Evolutionary conservation across 106 monocot genomes (phyloP).

Genomic region (Posidonia australis): DNA sequence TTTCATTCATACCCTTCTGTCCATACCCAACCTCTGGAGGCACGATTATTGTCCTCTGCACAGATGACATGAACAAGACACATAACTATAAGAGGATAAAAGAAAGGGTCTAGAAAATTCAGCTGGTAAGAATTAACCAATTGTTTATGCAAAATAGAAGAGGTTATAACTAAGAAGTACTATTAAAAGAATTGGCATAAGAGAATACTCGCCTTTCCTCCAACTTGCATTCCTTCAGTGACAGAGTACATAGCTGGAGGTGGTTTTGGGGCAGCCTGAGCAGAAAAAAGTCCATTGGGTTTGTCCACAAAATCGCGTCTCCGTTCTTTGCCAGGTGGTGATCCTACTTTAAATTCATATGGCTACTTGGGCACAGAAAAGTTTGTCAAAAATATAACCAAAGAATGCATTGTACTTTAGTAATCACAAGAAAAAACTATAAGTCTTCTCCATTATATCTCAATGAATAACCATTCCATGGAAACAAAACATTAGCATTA

Average conservation of each 20-base stretch:
- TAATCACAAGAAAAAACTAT: background rate
- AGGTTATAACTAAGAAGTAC: constrained; percentile 3
- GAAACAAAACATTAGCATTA: too few relatives aligned
- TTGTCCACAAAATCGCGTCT: constrained; percentile 83
- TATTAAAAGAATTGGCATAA: background rate
- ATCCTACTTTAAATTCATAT: constrained; percentile 78
- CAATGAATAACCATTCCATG: too few relatives aligned
- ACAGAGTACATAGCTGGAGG: constrained; percentile 71
- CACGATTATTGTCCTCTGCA: constrained; percentile 76
- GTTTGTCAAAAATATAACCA: constrained; percentile 1
- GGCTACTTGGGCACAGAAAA: constrained; percentile 49
- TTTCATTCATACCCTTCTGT: constrained; percentile 72
- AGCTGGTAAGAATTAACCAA: background rate
- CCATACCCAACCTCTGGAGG: constrained; percentile 87
- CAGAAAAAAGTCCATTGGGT: constrained; percentile 83
- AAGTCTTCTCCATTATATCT: too few relatives aligned
- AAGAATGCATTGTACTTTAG: background rate
- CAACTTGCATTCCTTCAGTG: constrained; percentile 88
- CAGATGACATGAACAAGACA: background rate
- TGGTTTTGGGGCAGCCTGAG: constrained; percentile 89
- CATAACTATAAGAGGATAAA: too few relatives aligned
- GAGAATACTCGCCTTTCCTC: constrained; percentile 73
- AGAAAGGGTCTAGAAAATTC: too few relatives aligned
- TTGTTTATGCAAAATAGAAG: background rate
- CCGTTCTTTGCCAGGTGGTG: constrained; percentile 78